Evolutionary conservation across 768 basidiomycete species (phyloP), one percentile per base, ranked within the genome.

Genomic region (Albatrellus ellisii): DNA sequence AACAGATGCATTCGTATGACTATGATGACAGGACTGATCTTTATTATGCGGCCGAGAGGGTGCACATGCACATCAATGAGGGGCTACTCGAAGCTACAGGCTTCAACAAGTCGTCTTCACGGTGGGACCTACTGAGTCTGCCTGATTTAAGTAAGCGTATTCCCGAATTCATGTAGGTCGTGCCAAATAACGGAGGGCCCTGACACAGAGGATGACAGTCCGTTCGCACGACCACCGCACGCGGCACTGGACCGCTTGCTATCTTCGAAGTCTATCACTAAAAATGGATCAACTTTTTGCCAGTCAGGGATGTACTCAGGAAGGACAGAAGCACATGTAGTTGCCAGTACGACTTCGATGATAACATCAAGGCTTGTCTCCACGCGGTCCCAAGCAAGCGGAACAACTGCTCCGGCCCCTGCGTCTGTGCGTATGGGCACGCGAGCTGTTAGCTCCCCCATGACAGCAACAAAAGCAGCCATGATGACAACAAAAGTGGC

Each of bases 1-100:
- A 56, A 7, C 50, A 64, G 20, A 63, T 60, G 39, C 64, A 61
- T 24, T 60, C 61, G 5, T 52, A 59, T 34, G 45, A 52, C 3
- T 35, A 61, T 6, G 65, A 67, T 15, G 65, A 68, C 38, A 38
- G 47, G 3, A 39, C 38, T 6, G 60, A 59, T 24, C 25, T 46
- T 5, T 55, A 51, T 32, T 59, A 56, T 40, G 46, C 50, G 15
- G 21, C 41, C 10, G 43, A 50, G 21, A 42, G 41, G 29, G 49
- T 42, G 34, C 14, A 9, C 18, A 48, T 42, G 34, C 14, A 9
- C 18, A 48, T 48, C 2, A 38, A 42, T 6, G 39, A 45, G 2
- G 47, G 46, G 14, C 26, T 50, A 12, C 39, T 48, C 17, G 33
- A 50, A 15, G 43, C 43, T 11, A 42, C 40, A 4, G 49, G 49